Conservation (phyloP, 371 early-diverging fungal genomes). For the Mucor racemosus region DNA sequence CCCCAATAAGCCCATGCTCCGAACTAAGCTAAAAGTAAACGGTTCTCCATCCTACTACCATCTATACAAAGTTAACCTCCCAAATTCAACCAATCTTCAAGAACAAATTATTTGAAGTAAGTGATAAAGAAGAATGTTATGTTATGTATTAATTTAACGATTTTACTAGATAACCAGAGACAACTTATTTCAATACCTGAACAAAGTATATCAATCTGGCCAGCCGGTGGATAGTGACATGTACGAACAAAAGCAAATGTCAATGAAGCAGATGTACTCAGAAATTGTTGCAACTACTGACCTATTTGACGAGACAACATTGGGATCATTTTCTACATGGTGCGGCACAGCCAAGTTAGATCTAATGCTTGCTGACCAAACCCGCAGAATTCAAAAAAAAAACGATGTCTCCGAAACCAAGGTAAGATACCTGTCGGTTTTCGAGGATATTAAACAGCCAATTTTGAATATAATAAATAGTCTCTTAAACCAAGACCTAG, state of each 20-base stretch:
- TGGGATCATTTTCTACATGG: constrained; percentile 21
- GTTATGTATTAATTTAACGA: no score
- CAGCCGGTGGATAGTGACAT: constrained; percentile 23
- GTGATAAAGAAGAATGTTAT: no score
- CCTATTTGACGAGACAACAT: constrained; percentile 23
- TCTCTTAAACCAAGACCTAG: no score
- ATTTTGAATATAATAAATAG: no score
- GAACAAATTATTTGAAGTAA: constrained; percentile 24
- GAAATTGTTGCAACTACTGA: constrained; percentile 22
- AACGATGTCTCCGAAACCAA: constrained; percentile 20
- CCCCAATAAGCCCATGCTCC: constrained; percentile 18
- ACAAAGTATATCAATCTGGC: constrained; percentile 18
- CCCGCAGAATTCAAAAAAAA: constrained; percentile 14
- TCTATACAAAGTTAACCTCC: constrained; percentile 16
- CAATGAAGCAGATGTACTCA: constrained; percentile 24
- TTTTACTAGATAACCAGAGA: no score
- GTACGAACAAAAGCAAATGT: constrained; percentile 26
- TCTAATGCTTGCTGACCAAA: constrained; percentile 20
- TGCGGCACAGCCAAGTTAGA: constrained; percentile 25
- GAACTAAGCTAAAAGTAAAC: constrained; percentile 22
- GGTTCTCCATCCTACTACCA: constrained; percentile 14
- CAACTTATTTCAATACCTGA: no score
- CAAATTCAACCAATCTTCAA: constrained; percentile 21
- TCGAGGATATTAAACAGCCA: no score
- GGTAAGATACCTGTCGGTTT: constrained; percentile 20